These are phyloP conservation scores for Eutrema heterophyllum DNA, from an alignment of 345 rosid species.

Conservation along the genomic window DNA sequence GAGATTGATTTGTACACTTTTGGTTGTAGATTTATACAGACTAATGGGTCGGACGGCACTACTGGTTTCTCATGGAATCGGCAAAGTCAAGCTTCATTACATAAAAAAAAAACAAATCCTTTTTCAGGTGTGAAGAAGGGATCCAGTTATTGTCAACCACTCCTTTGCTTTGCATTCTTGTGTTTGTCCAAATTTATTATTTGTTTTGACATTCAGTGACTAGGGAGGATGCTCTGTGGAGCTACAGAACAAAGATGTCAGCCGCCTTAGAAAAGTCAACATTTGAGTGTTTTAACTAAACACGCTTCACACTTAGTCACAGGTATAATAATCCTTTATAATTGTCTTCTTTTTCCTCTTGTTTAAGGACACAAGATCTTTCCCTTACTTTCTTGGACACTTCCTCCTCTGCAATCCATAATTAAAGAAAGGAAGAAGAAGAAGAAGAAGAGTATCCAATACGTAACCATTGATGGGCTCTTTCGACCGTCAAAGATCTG, in stretches of 20 bases:
- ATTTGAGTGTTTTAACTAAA: neutral
- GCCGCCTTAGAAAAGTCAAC: constrained; percentile 19
- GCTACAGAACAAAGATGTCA: neutral
- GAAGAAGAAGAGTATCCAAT: neutral
- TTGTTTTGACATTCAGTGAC: neutral
- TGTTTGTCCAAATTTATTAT: neutral
- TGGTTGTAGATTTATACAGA: neutral
- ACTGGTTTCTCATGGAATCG: neutral
- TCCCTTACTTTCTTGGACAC: constrained; percentile 1
- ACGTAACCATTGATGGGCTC: constrained; percentile 12
- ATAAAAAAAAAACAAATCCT: neutral
- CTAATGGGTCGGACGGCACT: neutral
- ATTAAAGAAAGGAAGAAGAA: neutral
- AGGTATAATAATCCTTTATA: neutral
- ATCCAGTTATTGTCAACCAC: no score
- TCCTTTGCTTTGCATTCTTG: neutral
- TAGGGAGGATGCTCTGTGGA: neutral
- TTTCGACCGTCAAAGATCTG: constrained; percentile 14
- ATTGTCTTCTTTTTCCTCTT: neutral
- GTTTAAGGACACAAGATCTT: neutral
- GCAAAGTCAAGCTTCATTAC: neutral
- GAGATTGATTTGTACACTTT: neutral
- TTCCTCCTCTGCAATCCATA: neutral
- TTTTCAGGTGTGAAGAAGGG: no score
- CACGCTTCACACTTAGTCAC: neutral